Evolutionary conservation across 106 monocot genomes (phyloP), one percentile per base, ranked within the genome.

Genomic region (Dactylorhiza incarnata): DNA sequence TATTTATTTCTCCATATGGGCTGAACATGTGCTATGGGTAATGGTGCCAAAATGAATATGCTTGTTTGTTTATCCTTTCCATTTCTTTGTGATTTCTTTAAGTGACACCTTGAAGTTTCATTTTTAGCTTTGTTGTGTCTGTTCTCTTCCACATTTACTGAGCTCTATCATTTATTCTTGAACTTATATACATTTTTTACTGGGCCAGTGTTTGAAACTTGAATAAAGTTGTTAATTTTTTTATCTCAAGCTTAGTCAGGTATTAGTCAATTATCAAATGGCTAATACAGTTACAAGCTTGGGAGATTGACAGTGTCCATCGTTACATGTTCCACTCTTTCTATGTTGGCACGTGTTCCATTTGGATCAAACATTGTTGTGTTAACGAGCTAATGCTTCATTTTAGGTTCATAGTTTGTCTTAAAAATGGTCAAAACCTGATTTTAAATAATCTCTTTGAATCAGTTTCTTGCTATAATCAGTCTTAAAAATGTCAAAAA

Each of bases 271-370:
- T 20, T 19, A 75, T 79, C 26, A 8, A 15, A 49, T 76, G 80
- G 84, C 66, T 72, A 51, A 80, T 84, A 59, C 80, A 79, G 84
- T 84, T 80, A 84, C 80, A 77, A 65, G 84, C 76, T 45, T 72
- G 84, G 76, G 19, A 84, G 13, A 84, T 55, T 44, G 48, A 76
- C 3, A 29, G 51, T 17, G 70, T 72, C 54, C 76, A 76, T 84
- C 84, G 76, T 84, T 80, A 73, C 84, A 84, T 69, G 71, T 72
- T 49, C 19, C 48, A 48, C 70, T 49, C 9, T 7, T 6, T 29
- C 29, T 23, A 49, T 72, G 76, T 20, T 22, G 49, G 17, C 13
- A 46, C 22, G 71, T 81, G 76, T 51, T 81, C 59, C 76, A 72
- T 76, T 76, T 71, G 59, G 76, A 76, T 29, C 14, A 15, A 9